Evolutionary conservation across 2,329 filamentous ascomycete species (phyloP), one percentile per base, ranked within the genome.

Genomic region (Arthroderma sp.): DNA sequence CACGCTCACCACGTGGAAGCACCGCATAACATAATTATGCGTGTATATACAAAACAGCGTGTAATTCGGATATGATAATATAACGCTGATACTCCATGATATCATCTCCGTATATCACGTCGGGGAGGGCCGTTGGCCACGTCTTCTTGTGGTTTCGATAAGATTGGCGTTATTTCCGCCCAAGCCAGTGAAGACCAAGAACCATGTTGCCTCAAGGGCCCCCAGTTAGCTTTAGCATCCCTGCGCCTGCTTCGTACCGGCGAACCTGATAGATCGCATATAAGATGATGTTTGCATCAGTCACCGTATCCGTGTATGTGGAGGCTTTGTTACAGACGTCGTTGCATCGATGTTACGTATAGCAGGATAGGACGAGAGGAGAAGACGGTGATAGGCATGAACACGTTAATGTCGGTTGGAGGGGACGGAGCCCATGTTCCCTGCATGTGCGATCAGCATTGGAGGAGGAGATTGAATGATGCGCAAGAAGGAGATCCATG

Each of bases 251-350:
- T 51, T n/a, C 47, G 47, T 51, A 31, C 47, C 47, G 25, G 17
- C 33, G 47, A 51, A 51, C 21, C 13, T 51, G 47, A 51, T 51
- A 51, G 47, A 51, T 51, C 47, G 47, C 28, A 51, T n/a, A n/a
- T n/a, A n/a, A n/a, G n/a, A n/a, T n/a, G n/a, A 31, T 51, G 47
- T 51, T 51, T 51, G 47, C 17, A 51, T 31, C 47, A 47, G 19
- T 23, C 25, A 17, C 4, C 47, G 28, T 51, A 33, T 51, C 47
- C 25, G 47, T 51, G 47, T 31, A 17, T 21, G 23, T 51, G 47
- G 23, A 33, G 25, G 47, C 23, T 19, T 51, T 25, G 47, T 51
- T 51, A 51, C 47, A 51, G 47, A 8, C 47, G 25, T 33, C 35
- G 35, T 43, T 19, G 39, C 47, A 31, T 51, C 47, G 28, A 51